Base-by-base conservation (phyloP, 2,329 filamentous ascomycete species). In the Colletotrichum salicis region DNA sequence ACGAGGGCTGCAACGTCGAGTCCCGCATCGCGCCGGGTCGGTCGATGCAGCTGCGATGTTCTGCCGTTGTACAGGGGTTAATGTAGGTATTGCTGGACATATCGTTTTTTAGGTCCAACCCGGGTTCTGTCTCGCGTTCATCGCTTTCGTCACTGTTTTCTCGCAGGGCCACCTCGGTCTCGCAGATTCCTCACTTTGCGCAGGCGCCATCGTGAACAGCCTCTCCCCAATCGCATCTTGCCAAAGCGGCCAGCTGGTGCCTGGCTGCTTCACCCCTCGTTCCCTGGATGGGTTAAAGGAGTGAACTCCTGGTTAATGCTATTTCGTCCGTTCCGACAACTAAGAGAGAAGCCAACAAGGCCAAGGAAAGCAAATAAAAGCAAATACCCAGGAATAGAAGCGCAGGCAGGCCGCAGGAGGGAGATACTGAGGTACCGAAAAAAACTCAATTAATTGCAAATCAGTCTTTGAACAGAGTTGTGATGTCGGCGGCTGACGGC, bases 381-480 rank as follows among this genome's bases (percentile, higher is more conserved):
- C 13, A 54, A 63, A 35, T 37, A 5, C 5, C 45, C 31, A 63
- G 45, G 22, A 24, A 54, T 52, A 37, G 48, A 11, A 54, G 60
- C 19, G 24, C 19, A 27, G 22, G 37, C 13, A 41, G 45, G 22
- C 41, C 31, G 55, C 41, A 48, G 41, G 19, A 22, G 15, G 41
- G 19, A 48, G 15, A 60, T 29, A 35, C 35, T 29, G 8, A 41
- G 37, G 37, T 15, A 19, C 15, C 35, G n/a, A n/a, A 29, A 29
- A 5, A 35, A 57, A 48, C 48, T 55, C 58, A 68, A 59, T 68
- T 22, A n/a, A 54, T 51, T 55, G 58, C 64, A 67, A 62, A 67
- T 62, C 57, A 41, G 31, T 15, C 19, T 48, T 35, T 48, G 41
- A 48, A 48, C 19, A 48, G 6, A 22, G 19, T 48, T 48, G 8